A percentile compares a stretch with the other conserved stretches of the same genome.
Evolutionary conservation across 2,329 filamentous ascomycete genomes (phyloP).

Genomic region (Venturia carpophila): DNA sequence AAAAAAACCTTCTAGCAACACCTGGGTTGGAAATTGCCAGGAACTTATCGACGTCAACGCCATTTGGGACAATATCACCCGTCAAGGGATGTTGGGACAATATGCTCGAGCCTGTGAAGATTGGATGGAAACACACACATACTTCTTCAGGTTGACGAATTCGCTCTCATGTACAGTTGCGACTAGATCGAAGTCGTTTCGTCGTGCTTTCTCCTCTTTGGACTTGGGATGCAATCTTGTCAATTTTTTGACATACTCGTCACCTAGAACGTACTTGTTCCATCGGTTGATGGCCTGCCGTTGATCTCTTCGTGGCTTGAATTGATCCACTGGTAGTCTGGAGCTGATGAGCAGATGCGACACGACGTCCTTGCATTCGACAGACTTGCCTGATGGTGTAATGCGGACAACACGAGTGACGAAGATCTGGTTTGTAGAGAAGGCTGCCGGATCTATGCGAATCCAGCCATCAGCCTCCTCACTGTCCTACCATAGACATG

Average conservation of each 20-base stretch:
- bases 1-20: neutral
- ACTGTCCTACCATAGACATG: neutral
- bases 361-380: neutral
- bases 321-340: slow-evolving; percentile 56
- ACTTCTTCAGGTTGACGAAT: slow-evolving; percentile 39
- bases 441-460: slow-evolving; percentile 45
- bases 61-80: neutral
- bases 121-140: neutral
- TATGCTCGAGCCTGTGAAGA: too few species aligned
- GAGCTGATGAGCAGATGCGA: neutral
- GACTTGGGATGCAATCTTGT: slow-evolving; percentile 58
- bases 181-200: slow-evolving; percentile 59
- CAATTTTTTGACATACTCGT: slow-evolving; percentile 56
- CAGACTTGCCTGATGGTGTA: slow-evolving; percentile 59
- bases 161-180: slow-evolving; percentile 65
- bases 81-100: too few species aligned
- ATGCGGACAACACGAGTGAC: slow-evolving; percentile 80
- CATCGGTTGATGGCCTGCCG: slow-evolving; percentile 70
- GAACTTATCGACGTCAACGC: neutral
- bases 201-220: slow-evolving; percentile 55
- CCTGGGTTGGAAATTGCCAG: neutral
- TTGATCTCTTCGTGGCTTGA: slow-evolving; percentile 63
- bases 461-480: slow-evolving; percentile 16
- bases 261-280: slow-evolving; percentile 62
- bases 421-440: slow-evolving; percentile 71